Base-by-base conservation (phyloP, 345 rosid species). In the Microcos paniculata region DNA sequence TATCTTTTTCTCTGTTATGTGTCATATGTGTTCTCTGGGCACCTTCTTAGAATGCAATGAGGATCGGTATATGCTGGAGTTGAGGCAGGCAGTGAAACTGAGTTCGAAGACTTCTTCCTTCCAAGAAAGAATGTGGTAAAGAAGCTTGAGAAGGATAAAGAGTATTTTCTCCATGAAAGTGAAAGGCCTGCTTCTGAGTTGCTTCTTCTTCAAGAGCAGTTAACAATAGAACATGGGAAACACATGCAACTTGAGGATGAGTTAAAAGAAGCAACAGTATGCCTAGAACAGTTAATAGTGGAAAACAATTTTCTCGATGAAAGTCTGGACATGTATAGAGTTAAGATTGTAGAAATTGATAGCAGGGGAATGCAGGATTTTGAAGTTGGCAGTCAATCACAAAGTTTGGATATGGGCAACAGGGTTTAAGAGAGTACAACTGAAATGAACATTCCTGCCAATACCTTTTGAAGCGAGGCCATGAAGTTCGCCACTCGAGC, bases 11-110 rank as follows among this genome's bases (percentile, higher is more conserved):
- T 28, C 88, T 96, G 31, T 88, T 94, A n/a, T 83, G 87, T 23
- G 85, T 96, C 77, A 94, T 96, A 33, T 92, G 95, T 69, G 88
- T 80, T 86, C 97, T 96, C 28, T 93, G 97, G 99, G 95, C 99
- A 31, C 99, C 99, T 63, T 96, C 98, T 18, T 89, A 86, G 76
- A 93, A 86, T 82, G 90, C 97, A 18, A 91, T 77, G 79, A 86
- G 99, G 97, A n/a, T n/a, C n/a, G n/a, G n/a, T n/a, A n/a, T n/a
- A n/a, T n/a, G n/a, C n/a, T n/a, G n/a, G n/a, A n/a, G n/a, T n/a
- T n/a, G n/a, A n/a, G n/a, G n/a, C n/a, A n/a, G n/a, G n/a, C n/a
- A n/a, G n/a, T n/a, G n/a, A n/a, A n/a, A n/a, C n/a, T n/a, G n/a
- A n/a, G n/a, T n/a, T n/a, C n/a, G n/a, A n/a, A n/a, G n/a, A n/a